Percentiles rank a stretch among this genome's conserved stretches.
Conservation (phyloP, 2,329 filamentous ascomycete genomes). For the Stagonosporopsis cucurbitacearum region DNA sequence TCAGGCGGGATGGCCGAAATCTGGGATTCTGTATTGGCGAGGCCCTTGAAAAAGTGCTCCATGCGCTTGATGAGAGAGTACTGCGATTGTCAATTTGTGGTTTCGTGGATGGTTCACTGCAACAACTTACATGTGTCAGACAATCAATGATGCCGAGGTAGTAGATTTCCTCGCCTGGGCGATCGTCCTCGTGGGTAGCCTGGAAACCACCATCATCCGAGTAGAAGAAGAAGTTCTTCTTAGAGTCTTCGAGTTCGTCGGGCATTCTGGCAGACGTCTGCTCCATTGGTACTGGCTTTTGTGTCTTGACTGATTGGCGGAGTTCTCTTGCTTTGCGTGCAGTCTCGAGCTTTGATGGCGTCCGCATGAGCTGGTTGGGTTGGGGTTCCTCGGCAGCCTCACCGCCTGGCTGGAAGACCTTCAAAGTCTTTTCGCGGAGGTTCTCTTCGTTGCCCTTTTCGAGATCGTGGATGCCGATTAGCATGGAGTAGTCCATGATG, state of each 20-base stretch:
- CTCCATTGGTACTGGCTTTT: slow-evolving; percentile 92
- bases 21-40: slow-evolving; percentile 80
- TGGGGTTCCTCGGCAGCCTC: slow-evolving; percentile 57
- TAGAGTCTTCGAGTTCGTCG: slow-evolving; percentile 72
- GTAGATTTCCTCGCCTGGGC: slow-evolving; percentile 88
- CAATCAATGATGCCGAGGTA: slow-evolving; percentile 99
- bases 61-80: slow-evolving; percentile 94
- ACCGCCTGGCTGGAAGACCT: slow-evolving; percentile 91
- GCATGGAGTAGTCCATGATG: slow-evolving; percentile 98
- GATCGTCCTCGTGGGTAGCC: slow-evolving; percentile 89
- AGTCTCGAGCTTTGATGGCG: slow-evolving; percentile 91
- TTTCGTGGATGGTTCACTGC: slow-evolving; percentile 50
- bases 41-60: slow-evolving; percentile 96
- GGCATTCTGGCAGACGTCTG: slow-evolving; percentile 86
- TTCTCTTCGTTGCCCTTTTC: slow-evolving; percentile 94
- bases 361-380: slow-evolving; percentile 79
- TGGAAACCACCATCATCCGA: slow-evolving; percentile 91
- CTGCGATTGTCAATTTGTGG: slow-evolving; percentile 55
- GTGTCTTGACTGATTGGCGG: slow-evolving; percentile 87
- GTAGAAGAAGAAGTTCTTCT: slow-evolving; percentile 85
- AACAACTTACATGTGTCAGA: slow-evolving; percentile 82
- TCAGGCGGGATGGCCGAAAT: slow-evolving; percentile 93
- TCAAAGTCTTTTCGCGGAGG: slow-evolving; percentile 83
- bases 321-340: slow-evolving; percentile 89
- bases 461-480: slow-evolving; percentile 92